Base-by-base conservation (phyloP, 129 eudicot species). In the Logfia minima region DNA sequence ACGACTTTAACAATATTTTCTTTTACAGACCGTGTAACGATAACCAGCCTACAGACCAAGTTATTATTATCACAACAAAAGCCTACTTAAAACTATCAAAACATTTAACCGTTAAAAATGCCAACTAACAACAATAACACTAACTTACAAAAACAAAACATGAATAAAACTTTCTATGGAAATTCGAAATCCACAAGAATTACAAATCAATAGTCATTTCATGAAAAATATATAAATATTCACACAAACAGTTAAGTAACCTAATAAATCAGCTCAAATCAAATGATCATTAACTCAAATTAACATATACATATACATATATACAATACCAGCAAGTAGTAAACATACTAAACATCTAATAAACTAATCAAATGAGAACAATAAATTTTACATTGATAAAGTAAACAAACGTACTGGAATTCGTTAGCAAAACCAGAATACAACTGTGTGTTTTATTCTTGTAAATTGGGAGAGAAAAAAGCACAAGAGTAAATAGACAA, bases 371-470 rank as follows among this genome's bases (percentile, higher is more conserved):
- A 48, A 32, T n/a, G 63, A 48, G 3, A 45, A 59, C 19, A 39
- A 22, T 58, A 53, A n/a, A 53, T 2, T 8, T 41, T 59, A 56
- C 23, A 31, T 31, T 31, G 18, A 48, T 13, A 2, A 74, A 21
- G 22, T 39, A 43, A 53, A 68, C 32, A 68, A 34, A 51, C 80
- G 68, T 75, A 80, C 84, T 75, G 10, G 43, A 39, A 59, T 39
- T 19, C 31, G 17, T 67, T 67, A 22, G 70, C 51, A 17, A 23
- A 74, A 58, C 22, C 53, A 29, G 37, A 58, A 26, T 14, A 66
- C 35, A 53, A 65, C 18, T 72, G 45, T 34, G n/a, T 64, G 28
- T 64, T 18, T 53, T 39, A 16, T 23, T 64, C 26, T 13, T 13
- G 45, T 28, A 29, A 48, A 65, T 62, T 48, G 53, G 23, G 55